Base-by-base conservation (phyloP, 306 rosid species). In the Vigna reflexopilosa region DNA sequence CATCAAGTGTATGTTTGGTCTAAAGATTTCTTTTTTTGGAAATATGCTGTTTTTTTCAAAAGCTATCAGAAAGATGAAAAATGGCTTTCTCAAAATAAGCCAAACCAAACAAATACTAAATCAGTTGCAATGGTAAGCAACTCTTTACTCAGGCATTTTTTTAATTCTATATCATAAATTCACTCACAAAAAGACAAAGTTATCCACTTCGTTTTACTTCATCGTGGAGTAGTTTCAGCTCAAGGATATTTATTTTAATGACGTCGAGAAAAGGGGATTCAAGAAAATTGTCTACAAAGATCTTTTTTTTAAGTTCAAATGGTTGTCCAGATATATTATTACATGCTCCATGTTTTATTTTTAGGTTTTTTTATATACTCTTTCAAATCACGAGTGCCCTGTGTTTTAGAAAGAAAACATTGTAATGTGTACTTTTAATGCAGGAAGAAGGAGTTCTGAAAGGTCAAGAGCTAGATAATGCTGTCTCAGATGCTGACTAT, bases 381-480 rank as follows among this genome's bases (percentile, higher is more conserved):
- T 70, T 36, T 3, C 44, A 64, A 50, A 56, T 77, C 22, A 26
- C 2, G 14, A 4, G 51, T 58, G 55, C 64, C 32, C 19, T 24
- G 26, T 45, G 12, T 71, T 38, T 71, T 38, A 49, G 22, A 65
- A 36, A 49, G 22, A 65, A 36, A 22, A 47, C 51, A 48, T 40
- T 57, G 51, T 77, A 77, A 75, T 51, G 66, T 47, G 17, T 72
- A 44, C 48, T 83, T 70, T 70, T 82, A 81, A 83, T 86, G 82
- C 89, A 95, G 98, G 98, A 89, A 79, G 96, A 91, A 81, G 89
- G 88, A 48, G 98, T 93, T 85, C 74, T 95, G 86, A 95, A 88
- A 86, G 96, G 90, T 47, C 98, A 95, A 82, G 98, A 92, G 75
- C 91, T 95, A 66, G 96, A 95, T 82, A 95, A 95, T 91, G 98